Evolutionary conservation across 23 red algal species (phyloP), one percentile per base, ranked within the genome.

Genomic region (Gracilaria vermiculophylla): DNA sequence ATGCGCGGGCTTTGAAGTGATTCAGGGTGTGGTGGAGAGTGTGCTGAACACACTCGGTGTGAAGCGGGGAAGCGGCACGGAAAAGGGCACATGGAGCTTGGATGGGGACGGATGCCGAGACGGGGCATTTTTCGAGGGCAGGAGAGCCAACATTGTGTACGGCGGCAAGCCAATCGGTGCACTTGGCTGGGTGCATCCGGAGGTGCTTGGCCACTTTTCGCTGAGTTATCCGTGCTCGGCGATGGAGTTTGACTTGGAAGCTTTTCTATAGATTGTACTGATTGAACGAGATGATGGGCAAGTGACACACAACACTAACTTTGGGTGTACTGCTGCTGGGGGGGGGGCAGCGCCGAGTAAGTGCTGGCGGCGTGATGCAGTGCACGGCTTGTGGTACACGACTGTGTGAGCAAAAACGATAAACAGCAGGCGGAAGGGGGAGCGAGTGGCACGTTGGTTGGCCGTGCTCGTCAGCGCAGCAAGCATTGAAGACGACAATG

Each of bases 161-260:
- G 34, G 76, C 5, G 89, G 90, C 16, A 66, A 47, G 17, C 34
- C 51, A 20, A 72, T 95, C 42, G 97, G 97, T 15, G 36, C 60
- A 21, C n/a, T 95, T 60, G 97, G 97, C 21, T 99, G 97, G 97
- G 51, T 99, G 5, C 97, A 99, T 77, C 97, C 97, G 19, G 87
- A 90, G 55, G 97, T 99, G 24, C 91, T 99, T 66, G 43, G 77
- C n/a, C 90, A 92, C 61, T 99, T 99, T 58, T 85, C 80, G 20
- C 50, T 99, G 23, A 76, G 57, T 44, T 90, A 92, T 53, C 97
- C 97, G 28, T 89, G 78, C 41, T 99, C 97, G 39, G 92, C 97
- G 24, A 58, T 99, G 54, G 97, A 99, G 71, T 64, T 99, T 44
- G 85, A 96, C 64, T 65, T 99, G 29, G 92, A 99, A 57, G 55